phyloP scores from a whole-genome alignment of 1,284 basidiomycete species.

The Xerocomus nothofagi region DNA sequence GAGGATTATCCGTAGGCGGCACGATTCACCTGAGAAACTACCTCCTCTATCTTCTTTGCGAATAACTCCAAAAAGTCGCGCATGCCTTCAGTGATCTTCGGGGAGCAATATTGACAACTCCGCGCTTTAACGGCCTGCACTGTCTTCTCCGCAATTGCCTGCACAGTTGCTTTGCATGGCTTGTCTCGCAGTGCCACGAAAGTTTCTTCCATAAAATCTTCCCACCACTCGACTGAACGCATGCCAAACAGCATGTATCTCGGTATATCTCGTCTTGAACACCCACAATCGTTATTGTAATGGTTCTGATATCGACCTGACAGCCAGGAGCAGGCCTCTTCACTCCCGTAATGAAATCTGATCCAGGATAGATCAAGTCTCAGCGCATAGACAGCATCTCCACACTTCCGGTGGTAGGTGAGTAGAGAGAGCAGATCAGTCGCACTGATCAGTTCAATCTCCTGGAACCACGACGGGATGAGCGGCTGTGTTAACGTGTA shows the following conservation, averaged over 20 bases:
- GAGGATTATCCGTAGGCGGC: background rate
- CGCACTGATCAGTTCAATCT: constrained; percentile 17
- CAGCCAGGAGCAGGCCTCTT: constrained; percentile 4
- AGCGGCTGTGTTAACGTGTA: constrained; percentile 17
- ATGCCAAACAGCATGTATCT: background rate
- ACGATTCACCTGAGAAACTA: background rate
- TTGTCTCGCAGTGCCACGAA: constrained; percentile 13
- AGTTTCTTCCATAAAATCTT: constrained; percentile 12
- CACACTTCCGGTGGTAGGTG: constrained; percentile 19
- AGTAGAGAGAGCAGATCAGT: constrained; percentile 21
- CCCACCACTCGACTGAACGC: constrained; percentile 13
- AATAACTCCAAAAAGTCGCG: background rate
- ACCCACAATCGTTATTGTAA: background rate
- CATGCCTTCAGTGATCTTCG: constrained; percentile 11
- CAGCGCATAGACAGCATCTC: constrained; percentile 12
- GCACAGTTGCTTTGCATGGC: constrained; percentile 16
- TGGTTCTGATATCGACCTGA: background rate
- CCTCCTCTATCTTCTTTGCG: constrained; percentile 1
- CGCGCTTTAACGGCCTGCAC: constrained; percentile 1
- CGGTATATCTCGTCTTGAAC: background rate
- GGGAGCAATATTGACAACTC: constrained; percentile 6
- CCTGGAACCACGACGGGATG: constrained; percentile 20
- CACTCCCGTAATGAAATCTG: constrained; percentile 1
- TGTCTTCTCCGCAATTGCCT: background rate
- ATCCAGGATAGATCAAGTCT: constrained; percentile 5